phyloP scores from a whole-genome alignment of 2,329 filamentous ascomycete genomes.

The Chrysoporthe cubensis region DNA sequence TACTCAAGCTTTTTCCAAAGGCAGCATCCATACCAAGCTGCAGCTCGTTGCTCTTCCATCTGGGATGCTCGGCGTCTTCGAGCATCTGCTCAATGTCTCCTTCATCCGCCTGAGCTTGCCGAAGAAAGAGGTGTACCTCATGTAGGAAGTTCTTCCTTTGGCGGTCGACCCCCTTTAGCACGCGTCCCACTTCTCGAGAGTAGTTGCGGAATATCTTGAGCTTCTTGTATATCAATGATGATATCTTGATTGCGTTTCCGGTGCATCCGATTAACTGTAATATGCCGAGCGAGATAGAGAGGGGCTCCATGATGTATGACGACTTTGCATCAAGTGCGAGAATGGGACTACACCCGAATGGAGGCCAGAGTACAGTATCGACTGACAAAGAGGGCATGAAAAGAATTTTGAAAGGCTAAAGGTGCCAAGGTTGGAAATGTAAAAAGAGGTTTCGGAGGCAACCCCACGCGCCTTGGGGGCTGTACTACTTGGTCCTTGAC shows the following conservation, averaged over 20 bases:
- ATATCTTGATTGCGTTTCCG: slow-evolving; percentile 5
- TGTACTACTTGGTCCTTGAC: too few relatives aligned
- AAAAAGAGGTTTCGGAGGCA: background rate
- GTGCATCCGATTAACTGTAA: slow-evolving; percentile 9
- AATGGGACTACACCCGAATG: background rate
- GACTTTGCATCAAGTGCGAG: too few relatives aligned
- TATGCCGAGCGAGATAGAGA: slow-evolving; percentile 8
- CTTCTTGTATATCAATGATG: slow-evolving; percentile 2
- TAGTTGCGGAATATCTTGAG: slow-evolving; percentile 17
- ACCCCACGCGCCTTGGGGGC: too few relatives aligned
- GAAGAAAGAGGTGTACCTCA: slow-evolving; percentile 18
- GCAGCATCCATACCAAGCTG: background rate
- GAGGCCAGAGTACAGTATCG: background rate
- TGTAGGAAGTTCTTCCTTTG: slow-evolving; percentile 11
- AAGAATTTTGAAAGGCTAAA: background rate
- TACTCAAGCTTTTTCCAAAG: background rate
- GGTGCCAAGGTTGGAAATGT: background rate
- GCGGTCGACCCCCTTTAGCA: background rate
- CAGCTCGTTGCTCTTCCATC: slow-evolving; percentile 14
- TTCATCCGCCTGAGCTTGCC: slow-evolving; percentile 7
- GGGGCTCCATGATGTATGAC: slow-evolving; percentile 17
- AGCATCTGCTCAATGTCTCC: slow-evolving; percentile 10
- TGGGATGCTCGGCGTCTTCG: background rate
- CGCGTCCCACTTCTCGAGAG: slow-evolving; percentile 1
- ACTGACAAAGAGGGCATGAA: background rate